Evolutionary conservation across 164 flowering plant genomes (phyloP).

Genomic region (Piper longum): DNA sequence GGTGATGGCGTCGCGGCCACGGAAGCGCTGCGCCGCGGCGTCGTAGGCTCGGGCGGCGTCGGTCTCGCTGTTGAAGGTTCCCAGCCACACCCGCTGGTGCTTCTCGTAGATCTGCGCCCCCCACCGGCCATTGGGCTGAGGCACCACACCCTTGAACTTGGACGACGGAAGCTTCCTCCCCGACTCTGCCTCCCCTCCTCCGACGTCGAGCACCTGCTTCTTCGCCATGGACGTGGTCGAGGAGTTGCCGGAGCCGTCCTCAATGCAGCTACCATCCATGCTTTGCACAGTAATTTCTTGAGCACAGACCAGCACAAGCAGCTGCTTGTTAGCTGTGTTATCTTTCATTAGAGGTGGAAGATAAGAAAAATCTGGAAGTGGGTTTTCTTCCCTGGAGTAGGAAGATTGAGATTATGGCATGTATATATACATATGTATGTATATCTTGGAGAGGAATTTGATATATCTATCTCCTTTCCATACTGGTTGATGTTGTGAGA

Average conservation of each 20-base stretch:
- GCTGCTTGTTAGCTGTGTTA: too few relatives aligned
- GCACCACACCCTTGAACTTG: constrained; percentile 84
- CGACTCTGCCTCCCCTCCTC: constrained; percentile 52
- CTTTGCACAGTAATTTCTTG: not conserved
- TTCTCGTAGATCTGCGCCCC: constrained; percentile 97
- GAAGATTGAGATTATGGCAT: too few relatives aligned
- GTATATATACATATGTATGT: too few relatives aligned
- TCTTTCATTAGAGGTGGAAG: too few relatives aligned
- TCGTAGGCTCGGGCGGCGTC: constrained; percentile 86
- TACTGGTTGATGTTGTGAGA: too few relatives aligned
- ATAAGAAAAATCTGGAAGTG: too few relatives aligned
- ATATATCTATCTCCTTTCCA: too few relatives aligned
- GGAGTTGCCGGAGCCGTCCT: constrained; percentile 35
- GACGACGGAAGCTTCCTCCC: constrained; percentile 86
- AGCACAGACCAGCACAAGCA: too few relatives aligned
- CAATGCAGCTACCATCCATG: constrained; percentile 44
- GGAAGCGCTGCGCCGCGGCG: constrained; percentile 71
- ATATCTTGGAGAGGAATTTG: too few relatives aligned
- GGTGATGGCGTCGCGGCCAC: constrained; percentile 84
- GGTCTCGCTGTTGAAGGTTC: constrained; percentile 79
- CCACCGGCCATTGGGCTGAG: constrained; percentile 96
- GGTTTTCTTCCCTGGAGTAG: too few relatives aligned
- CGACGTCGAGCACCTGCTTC: constrained; percentile 37
- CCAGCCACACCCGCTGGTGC: constrained; percentile 94
- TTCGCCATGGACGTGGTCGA: constrained; percentile 9